Evolutionary conservation across 2,329 filamentous ascomycete species (phyloP).

Genomic region (Xenoacremonium recifei): DNA sequence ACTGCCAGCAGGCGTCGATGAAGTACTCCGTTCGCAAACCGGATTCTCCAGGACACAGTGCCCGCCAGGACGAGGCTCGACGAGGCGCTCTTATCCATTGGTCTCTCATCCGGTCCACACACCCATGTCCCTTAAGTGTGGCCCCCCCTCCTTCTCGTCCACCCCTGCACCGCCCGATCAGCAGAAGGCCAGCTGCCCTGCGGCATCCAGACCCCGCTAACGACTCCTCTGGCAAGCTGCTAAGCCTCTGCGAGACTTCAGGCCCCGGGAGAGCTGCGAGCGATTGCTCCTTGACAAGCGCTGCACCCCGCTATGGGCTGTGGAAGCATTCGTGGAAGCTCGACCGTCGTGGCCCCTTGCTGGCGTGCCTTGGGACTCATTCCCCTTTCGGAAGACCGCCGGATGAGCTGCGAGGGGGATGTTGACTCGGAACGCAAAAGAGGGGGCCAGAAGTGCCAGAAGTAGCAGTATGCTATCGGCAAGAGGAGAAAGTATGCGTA

Average conservation of each 20-base stretch:
- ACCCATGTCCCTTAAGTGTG: constrained; percentile 5
- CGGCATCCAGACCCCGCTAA: constrained; percentile 10
- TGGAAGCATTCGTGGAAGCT: constrained; percentile 27
- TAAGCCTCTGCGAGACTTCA: too few species aligned
- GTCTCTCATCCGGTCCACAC: constrained; percentile 1
- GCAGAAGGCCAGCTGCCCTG: too few species aligned
- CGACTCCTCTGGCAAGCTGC: too few species aligned
- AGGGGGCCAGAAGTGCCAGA: not conserved
- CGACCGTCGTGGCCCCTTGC: not conserved
- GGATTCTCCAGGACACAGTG: constrained; percentile 14
- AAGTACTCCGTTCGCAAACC: constrained; percentile 9
- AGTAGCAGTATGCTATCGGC: not conserved
- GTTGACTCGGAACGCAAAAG: constrained; percentile 9
- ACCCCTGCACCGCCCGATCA: constrained; percentile 19
- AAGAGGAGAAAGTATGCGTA: too few species aligned
- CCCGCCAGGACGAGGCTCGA: constrained; percentile 5
- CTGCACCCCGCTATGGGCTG: constrained; percentile 26
- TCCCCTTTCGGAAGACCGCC: constrained; percentile 22
- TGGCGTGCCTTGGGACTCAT: constrained; percentile 8
- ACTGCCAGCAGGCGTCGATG: constrained; percentile 7
- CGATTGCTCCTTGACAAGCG: constrained; percentile 3
- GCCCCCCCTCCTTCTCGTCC: constrained; percentile 6
- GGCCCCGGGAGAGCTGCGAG: not conserved
- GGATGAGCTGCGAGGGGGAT: constrained; percentile 6
- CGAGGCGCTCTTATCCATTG: constrained; percentile 17